A percentile compares a stretch with the other conserved stretches of the same genome.
Evolutionary conservation across 345 rosid species (phyloP).

Genomic region (Populus pruinosa): DNA sequence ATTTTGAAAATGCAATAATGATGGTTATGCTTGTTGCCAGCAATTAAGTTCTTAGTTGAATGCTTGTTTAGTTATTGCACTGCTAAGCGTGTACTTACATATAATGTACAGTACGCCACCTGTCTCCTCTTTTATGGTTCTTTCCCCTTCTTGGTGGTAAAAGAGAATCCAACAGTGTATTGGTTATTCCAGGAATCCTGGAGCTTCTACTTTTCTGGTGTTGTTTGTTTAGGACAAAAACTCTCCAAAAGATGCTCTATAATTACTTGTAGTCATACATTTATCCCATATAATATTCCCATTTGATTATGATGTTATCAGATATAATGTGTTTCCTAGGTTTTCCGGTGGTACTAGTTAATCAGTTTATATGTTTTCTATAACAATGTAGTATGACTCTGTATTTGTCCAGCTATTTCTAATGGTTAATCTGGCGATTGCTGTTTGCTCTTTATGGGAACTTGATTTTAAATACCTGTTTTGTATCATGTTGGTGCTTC

Average conservation of each 20-base stretch:
- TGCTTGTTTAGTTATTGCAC: slow-evolving; percentile 2
- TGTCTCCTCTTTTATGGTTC: neutral
- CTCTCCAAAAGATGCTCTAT: neutral
- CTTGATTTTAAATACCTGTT: slow-evolving; percentile 1
- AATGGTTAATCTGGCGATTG: neutral
- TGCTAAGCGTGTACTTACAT: neutral
- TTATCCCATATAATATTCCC: neutral
- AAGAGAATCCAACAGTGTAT: neutral
- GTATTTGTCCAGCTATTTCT: neutral
- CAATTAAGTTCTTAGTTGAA: neutral
- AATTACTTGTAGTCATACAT: no score
- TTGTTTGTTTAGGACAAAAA: neutral
- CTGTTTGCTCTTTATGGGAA: slow-evolving; percentile 1
- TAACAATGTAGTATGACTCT: neutral
- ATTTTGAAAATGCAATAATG: slow-evolving; percentile 8
- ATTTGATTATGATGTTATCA: neutral
- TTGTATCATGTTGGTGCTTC: neutral
- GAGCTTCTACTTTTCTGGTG: neutral
- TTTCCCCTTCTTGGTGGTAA: neutral
- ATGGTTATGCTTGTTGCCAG: slow-evolving; percentile 1
- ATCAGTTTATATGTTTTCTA: neutral
- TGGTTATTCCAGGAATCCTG: neutral
- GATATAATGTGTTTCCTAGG: neutral
- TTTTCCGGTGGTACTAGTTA: no score
- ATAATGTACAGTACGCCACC: neutral